Evolutionary conservation across 2,329 filamentous ascomycete species (phyloP).

Genomic region (Trichoderma guizhouense): DNA sequence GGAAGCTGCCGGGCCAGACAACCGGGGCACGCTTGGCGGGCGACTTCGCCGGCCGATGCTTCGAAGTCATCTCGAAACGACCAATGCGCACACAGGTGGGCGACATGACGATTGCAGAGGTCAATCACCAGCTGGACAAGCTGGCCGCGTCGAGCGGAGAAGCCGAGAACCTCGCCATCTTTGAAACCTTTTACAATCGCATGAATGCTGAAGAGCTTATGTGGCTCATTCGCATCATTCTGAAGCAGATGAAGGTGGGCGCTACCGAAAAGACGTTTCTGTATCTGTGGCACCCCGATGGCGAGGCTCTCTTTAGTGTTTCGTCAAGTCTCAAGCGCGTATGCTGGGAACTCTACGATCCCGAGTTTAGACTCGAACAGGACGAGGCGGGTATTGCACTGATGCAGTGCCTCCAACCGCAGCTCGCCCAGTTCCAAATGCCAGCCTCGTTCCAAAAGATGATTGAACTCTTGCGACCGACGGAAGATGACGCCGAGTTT

Average conservation of each 20-base stretch:
- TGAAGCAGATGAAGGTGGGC: slow-evolving; percentile 70
- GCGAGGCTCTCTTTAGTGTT: slow-evolving; percentile 77
- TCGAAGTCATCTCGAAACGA: slow-evolving; percentile 79
- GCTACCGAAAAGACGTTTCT: slow-evolving; percentile 89
- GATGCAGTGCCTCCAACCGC: slow-evolving; percentile 96
- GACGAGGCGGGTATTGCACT: slow-evolving; percentile 72
- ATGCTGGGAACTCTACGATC: slow-evolving; percentile 88
- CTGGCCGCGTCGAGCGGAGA: slow-evolving; percentile 74
- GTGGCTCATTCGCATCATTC: slow-evolving; percentile 91
- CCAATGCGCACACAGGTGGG: slow-evolving; percentile 72
- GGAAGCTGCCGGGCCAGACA: slow-evolving; percentile 80
- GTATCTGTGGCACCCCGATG: slow-evolving; percentile 76
- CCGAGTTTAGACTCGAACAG: slow-evolving; percentile 66
- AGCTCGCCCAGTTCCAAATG: slow-evolving; percentile 89
- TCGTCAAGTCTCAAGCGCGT: slow-evolving; percentile 86
- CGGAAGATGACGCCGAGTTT: slow-evolving; percentile 70
- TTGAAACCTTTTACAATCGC: slow-evolving; percentile 77
- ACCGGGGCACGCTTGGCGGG: slow-evolving; percentile 66
- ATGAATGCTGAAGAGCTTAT: slow-evolving; percentile 94
- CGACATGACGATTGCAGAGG: slow-evolving; percentile 80
- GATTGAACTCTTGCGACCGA: slow-evolving; percentile 63
- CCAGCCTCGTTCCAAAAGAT: slow-evolving; percentile 73
- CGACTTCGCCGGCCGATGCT: slow-evolving; percentile 88
- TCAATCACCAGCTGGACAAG: slow-evolving; percentile 80
- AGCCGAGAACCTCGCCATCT: slow-evolving; percentile 76